Evolutionary conservation across 2,329 filamentous ascomycete species (phyloP).

Genomic region (Mariannaea sp.): DNA sequence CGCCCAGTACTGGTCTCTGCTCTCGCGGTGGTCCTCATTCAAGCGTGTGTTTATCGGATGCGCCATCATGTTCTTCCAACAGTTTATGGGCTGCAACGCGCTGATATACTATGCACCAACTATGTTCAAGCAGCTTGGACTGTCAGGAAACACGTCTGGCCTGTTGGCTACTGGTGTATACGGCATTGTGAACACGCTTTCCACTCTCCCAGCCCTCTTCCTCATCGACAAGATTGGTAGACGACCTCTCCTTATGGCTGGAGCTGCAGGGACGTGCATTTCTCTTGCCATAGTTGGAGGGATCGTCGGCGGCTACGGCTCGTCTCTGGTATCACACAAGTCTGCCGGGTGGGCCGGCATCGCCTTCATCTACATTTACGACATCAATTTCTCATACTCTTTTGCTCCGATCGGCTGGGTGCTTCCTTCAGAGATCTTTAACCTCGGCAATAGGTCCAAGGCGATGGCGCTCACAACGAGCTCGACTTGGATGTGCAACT

Average conservation of each 20-base stretch:
- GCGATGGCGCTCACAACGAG: slow-evolving; percentile 64
- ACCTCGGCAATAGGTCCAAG: slow-evolving; percentile 60
- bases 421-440: slow-evolving; percentile 67
- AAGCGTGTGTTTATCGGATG: slow-evolving; percentile 59
- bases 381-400: slow-evolving; percentile 67
- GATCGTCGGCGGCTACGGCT: slow-evolving; percentile 53
- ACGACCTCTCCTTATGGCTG: slow-evolving; percentile 66
- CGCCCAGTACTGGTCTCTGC: slow-evolving; percentile 39
- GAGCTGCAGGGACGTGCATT: slow-evolving; percentile 65
- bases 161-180: slow-evolving; percentile 63
- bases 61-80: slow-evolving; percentile 60
- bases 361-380: slow-evolving; percentile 67
- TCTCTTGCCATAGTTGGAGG: slow-evolving; percentile 60
- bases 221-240: slow-evolving; percentile 62
- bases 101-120: slow-evolving; percentile 55
- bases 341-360: slow-evolving; percentile 61
- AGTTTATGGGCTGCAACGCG: slow-evolving; percentile 54
- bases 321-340: slow-evolving; percentile 42
- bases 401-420: slow-evolving; percentile 68
- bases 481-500: slow-evolving; percentile 48
- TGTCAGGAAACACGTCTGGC: slow-evolving; percentile 47
- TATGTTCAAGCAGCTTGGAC: slow-evolving; percentile 51
- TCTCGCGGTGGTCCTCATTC: slow-evolving; percentile 39
- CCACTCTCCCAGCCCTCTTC: slow-evolving; percentile 50
- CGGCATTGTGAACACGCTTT: slow-evolving; percentile 59